A percentile compares a stretch with the other conserved stretches of the same genome.
Evolutionary conservation across 108 stramenopile genomes (phyloP).

Genomic region (Skeletonema costatum): DNA sequence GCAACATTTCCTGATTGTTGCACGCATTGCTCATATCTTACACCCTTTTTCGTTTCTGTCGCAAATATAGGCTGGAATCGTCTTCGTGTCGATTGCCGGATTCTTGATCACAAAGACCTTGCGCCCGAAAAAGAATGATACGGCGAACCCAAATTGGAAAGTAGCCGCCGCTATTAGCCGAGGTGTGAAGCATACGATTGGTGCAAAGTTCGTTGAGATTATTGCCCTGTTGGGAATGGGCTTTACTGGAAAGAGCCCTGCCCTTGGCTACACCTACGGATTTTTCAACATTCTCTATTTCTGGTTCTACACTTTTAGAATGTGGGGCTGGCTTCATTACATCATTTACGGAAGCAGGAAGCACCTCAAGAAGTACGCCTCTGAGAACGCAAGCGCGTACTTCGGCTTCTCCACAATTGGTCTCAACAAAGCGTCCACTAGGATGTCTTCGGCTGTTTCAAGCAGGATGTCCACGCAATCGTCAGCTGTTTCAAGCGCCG

Average conservation of each 20-base stretch:
- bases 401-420: conserved; percentile 49
- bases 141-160: conserved; percentile 46
- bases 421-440: conserved; percentile 32
- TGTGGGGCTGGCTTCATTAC: conserved; percentile 44
- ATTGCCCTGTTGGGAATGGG: conserved; percentile 33
- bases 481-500: neutral
- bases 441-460: neutral
- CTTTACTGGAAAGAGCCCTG: conserved; percentile 1
- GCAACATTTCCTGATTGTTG: too few relatives aligned
- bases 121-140: conserved; percentile 32
- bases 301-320: conserved; percentile 13
- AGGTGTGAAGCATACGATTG: conserved; percentile 2
- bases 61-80: neutral
- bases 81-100: conserved; percentile 26
- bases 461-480: neutral
- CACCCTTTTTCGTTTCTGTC: neutral
- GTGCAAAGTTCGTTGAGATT: conserved; percentile 25
- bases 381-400: conserved; percentile 29
- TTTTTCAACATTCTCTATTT: conserved; percentile 30
- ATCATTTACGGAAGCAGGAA: conserved; percentile 43
- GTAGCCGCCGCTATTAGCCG: conserved; percentile 38
- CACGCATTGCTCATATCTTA: too few relatives aligned
- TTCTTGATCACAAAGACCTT: conserved; percentile 36
- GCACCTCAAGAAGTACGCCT: conserved; percentile 40
- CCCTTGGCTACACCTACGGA: conserved; percentile 25